Conservation (phyloP, 1,284 basidiomycete species). For the Fomitopsis betulina region DNA sequence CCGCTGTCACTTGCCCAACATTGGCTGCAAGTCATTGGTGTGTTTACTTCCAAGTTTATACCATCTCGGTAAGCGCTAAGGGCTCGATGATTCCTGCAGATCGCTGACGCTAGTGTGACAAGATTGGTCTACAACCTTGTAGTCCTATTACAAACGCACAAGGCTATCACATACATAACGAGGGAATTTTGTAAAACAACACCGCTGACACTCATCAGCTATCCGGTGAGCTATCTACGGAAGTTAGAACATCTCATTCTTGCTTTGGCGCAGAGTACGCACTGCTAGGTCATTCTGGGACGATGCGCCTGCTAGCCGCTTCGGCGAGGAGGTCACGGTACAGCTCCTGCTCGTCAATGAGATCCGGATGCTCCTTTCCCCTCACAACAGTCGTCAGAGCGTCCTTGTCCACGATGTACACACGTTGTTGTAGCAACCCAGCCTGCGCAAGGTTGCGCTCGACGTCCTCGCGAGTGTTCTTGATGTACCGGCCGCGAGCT, state of each 20-base stretch:
- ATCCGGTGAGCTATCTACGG: too few species aligned
- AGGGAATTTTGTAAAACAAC: too few species aligned
- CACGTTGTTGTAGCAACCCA: neutral
- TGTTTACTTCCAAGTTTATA: too few species aligned
- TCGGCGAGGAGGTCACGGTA: neutral
- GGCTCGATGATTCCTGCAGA: too few species aligned
- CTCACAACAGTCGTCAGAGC: neutral
- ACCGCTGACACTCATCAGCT: too few species aligned
- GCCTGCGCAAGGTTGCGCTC: neutral
- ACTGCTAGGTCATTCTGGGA: neutral
- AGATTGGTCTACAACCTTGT: too few species aligned
- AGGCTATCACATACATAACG: too few species aligned
- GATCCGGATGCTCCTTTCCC: neutral
- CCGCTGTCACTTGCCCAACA: too few species aligned
- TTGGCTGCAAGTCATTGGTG: too few species aligned
- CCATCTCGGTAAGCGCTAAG: too few species aligned
- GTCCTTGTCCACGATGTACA: slow-evolving; percentile 2
- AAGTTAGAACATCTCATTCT: neutral
- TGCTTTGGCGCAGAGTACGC: neutral
- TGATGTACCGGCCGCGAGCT: neutral
- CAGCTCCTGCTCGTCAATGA: neutral
- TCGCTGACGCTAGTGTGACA: too few species aligned
- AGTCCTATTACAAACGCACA: too few species aligned
- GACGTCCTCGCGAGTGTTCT: neutral
- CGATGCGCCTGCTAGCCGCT: neutral